A percentile compares a stretch with the other conserved stretches of the same genome.
Evolutionary conservation across 495 filamentous ascomycete species (phyloP).

Genomic region (Delitschia confertaspora): DNA sequence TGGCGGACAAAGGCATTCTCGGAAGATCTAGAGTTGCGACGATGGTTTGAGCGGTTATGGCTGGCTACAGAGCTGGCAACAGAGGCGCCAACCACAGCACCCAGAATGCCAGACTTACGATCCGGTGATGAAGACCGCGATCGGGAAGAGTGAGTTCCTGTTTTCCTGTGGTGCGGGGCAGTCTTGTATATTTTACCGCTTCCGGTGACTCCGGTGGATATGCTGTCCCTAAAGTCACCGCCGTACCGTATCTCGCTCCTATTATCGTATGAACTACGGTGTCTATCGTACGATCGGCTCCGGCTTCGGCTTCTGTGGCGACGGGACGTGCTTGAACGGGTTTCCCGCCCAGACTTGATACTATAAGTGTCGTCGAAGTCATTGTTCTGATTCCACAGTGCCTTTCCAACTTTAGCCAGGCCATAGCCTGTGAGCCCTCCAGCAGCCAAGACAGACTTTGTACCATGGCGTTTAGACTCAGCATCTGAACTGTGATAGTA

Average conservation of each 20-base stretch:
- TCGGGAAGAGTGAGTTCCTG: conserved; percentile 41
- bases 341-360: conserved; percentile 41
- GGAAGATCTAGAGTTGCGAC: too few relatives aligned
- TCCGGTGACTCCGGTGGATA: conserved; percentile 15
- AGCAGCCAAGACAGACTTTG: conserved; percentile 41
- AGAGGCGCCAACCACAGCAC: conserved; percentile 38
- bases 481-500: conserved; percentile 22
- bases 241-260: conserved; percentile 26
- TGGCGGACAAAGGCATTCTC: conserved; percentile 17
- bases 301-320: conserved; percentile 30
- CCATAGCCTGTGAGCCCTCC: conserved; percentile 43
- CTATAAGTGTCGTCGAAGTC: conserved; percentile 55
- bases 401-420: conserved; percentile 42
- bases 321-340: conserved; percentile 33
- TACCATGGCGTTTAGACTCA: conserved; percentile 44
- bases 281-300: conserved; percentile 35
- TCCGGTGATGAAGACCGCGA: conserved; percentile 38
- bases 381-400: conserved; percentile 41
- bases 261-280: conserved; percentile 39
- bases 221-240: conserved; percentile 21
- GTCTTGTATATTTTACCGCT: conserved; percentile 25
- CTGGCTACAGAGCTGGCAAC: conserved; percentile 27
- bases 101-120: conserved; percentile 37
- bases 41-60: conserved; percentile 24
- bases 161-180: conserved; percentile 25